A percentile compares a stretch with the other conserved stretches of the same genome.
These are phyloP conservation scores for Helianthus annuus DNA, from an alignment of 129 eudicot genomes.

Conservation along the genomic window DNA sequence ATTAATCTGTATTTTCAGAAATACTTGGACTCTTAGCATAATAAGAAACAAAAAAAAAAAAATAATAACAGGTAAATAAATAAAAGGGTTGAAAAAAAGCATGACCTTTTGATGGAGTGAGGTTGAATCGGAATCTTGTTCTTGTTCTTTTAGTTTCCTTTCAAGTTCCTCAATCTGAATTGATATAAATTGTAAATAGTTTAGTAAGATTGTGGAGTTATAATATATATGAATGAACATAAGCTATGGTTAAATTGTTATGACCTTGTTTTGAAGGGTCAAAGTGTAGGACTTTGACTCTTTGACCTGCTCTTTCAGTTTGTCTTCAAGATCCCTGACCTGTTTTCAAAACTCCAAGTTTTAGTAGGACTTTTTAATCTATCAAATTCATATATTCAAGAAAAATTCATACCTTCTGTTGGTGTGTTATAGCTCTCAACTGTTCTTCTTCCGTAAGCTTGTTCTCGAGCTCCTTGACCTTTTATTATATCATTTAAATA, in stretches of 20 bases:
- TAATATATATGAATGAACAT: constrained; percentile 8
- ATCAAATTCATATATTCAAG: neutral
- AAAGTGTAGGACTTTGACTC: constrained; percentile 56
- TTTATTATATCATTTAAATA: constrained; percentile 38
- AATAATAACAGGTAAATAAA: neutral
- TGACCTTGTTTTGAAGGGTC: constrained; percentile 69
- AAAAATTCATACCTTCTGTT: constrained; percentile 51
- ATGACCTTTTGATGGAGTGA: constrained; percentile 70
- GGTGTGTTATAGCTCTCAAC: constrained; percentile 41
- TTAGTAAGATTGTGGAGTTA: neutral
- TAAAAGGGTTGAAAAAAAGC: neutral
- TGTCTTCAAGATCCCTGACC: constrained; percentile 76
- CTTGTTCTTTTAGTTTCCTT: constrained; percentile 60
- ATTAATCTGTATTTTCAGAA: constrained; percentile 49
- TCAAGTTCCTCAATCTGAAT: constrained; percentile 85
- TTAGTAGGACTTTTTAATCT: constrained; percentile 4
- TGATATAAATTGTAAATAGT: constrained; percentile 1
- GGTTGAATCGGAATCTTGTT: constrained; percentile 43
- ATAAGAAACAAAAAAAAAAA: neutral
- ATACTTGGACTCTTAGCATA: neutral
- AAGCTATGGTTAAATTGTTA: neutral
- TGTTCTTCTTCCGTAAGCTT: constrained; percentile 69
- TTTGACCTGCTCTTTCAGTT: constrained; percentile 60
- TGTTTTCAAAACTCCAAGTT: constrained; percentile 34
- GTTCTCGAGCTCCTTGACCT: constrained; percentile 78